phyloP scores from a whole-genome alignment of 2,329 filamentous ascomycete genomes.

The Bimuria novae-zelandiae region DNA sequence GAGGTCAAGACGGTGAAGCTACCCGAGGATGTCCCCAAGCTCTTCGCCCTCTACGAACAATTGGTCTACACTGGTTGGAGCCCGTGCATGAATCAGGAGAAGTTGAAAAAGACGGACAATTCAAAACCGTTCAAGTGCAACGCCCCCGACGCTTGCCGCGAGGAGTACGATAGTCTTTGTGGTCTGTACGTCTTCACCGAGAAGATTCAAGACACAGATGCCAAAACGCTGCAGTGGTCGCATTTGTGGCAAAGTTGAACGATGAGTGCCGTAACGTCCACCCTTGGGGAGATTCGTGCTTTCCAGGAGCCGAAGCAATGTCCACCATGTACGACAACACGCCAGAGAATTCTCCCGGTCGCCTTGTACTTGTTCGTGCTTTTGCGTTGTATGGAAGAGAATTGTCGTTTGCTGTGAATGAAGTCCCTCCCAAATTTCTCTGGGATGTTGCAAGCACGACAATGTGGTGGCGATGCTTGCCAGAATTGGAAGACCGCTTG shows the following conservation, averaged over 20 bases:
- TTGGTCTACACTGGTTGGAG: constrained; percentile 3
- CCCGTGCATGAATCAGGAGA: neutral
- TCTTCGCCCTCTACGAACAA: constrained; percentile 6
- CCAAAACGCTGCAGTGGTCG: neutral
- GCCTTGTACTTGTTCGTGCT: neutral
- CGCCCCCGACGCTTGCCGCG: neutral
- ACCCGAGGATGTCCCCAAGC: constrained; percentile 2
- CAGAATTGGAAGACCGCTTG: too few species aligned
- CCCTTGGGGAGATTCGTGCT: neutral
- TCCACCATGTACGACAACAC: neutral
- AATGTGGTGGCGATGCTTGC: too few species aligned
- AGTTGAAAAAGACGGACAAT: neutral
- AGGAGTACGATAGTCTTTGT: neutral
- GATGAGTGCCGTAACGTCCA: neutral
- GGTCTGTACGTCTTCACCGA: neutral
- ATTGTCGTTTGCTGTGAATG: too few species aligned
- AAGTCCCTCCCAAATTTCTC: too few species aligned
- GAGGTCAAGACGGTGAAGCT: constrained; percentile 6
- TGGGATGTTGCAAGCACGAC: too few species aligned
- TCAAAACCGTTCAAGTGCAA: neutral
- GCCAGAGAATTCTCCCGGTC: neutral
- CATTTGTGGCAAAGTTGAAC: neutral
- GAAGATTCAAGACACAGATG: neutral
- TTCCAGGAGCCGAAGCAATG: neutral
- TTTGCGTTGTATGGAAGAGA: neutral